Percentiles rank a stretch among this genome's conserved stretches.
Evolutionary conservation across 768 basidiomycete genomes (phyloP).

Genomic region (Panaeolus cyanescens): DNA sequence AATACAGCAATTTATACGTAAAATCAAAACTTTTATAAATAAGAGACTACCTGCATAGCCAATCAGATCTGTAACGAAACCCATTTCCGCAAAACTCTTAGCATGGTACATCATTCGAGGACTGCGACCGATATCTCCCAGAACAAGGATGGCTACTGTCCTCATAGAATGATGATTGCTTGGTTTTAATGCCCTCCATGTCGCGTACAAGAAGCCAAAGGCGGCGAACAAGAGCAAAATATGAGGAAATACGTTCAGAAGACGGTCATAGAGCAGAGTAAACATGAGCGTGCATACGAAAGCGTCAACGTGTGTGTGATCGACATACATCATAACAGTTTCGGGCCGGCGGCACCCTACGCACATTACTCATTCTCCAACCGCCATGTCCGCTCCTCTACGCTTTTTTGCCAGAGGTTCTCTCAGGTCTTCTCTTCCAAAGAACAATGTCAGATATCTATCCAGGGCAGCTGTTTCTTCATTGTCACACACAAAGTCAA

Average conservation of each 20-base stretch:
- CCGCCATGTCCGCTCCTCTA: conserved; percentile 22
- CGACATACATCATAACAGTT: background rate
- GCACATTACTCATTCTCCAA: conserved; percentile 13
- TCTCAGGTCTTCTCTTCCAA: conserved; percentile 9
- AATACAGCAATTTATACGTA: conserved; percentile 4
- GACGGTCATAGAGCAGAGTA: conserved; percentile 6
- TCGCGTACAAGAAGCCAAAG: conserved; percentile 14
- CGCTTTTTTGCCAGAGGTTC: conserved; percentile 18
- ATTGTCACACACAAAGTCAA: conserved; percentile 4
- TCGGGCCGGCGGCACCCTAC: conserved; percentile 3
- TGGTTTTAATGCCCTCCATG: conserved; percentile 37
- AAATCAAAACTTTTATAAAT: background rate
- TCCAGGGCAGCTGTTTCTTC: conserved; percentile 16
- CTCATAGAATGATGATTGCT: conserved; percentile 47
- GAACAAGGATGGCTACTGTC: conserved; percentile 86
- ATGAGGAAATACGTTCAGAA: conserved; percentile 7
- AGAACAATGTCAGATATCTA: background rate
- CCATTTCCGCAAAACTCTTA: conserved; percentile 82
- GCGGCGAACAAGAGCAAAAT: conserved; percentile 20
- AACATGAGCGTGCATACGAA: conserved; percentile 6
- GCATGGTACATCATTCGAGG: conserved; percentile 99
- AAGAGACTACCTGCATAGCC: conserved; percentile 73
- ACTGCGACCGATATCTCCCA: conserved; percentile 95
- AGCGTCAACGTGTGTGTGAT: background rate
- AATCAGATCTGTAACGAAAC: conserved; percentile 78